Percentiles rank a stretch among this genome's conserved stretches.
These are phyloP conservation scores for Colletotrichum abscissum DNA, from an alignment of 2,329 filamentous ascomycete genomes.

Conservation along the genomic window DNA sequence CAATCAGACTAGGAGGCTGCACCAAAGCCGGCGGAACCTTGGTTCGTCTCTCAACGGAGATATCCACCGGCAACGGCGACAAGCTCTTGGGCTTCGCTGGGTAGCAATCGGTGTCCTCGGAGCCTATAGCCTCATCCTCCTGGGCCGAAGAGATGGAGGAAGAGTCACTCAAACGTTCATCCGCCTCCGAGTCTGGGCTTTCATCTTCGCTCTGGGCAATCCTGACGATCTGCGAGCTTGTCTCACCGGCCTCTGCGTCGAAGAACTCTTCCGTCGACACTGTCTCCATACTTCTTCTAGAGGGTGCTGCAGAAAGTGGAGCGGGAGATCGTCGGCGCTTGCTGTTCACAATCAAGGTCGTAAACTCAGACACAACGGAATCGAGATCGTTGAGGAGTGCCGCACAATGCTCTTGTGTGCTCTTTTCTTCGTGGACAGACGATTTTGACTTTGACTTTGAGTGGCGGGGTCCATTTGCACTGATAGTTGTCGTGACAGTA, in stretches of 20 bases:
- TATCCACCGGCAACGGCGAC: constrained; percentile 78
- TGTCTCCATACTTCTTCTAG: constrained; percentile 81
- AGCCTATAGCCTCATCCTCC: constrained; percentile 68
- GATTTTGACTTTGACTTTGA: constrained; percentile 50
- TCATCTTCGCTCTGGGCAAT: constrained; percentile 80
- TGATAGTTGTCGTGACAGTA: constrained; percentile 44
- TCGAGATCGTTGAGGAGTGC: constrained; percentile 88
- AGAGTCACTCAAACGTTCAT: constrained; percentile 64
- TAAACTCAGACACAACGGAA: constrained; percentile 84
- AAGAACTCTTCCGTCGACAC: constrained; percentile 91
- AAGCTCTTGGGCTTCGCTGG: constrained; percentile 82
- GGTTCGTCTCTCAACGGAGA: constrained; percentile 72
- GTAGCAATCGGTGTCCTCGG: constrained; percentile 74
- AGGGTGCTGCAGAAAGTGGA: constrained; percentile 56
- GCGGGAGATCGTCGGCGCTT: constrained; percentile 77
- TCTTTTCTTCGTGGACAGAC: constrained; percentile 65
- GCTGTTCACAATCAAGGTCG: constrained; percentile 79
- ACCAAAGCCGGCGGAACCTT: constrained; percentile 81
- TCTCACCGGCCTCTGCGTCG: constrained; percentile 80
- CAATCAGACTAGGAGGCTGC: constrained; percentile 89
- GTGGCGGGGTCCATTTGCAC: constrained; percentile 45
- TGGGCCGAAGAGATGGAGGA: constrained; percentile 68
- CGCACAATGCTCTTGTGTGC: constrained; percentile 84
- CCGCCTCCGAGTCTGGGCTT: constrained; percentile 64
- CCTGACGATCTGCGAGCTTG: constrained; percentile 75